phyloP scores from a whole-genome alignment of 768 basidiomycete species.

The Hortiboletus campestris region DNA sequence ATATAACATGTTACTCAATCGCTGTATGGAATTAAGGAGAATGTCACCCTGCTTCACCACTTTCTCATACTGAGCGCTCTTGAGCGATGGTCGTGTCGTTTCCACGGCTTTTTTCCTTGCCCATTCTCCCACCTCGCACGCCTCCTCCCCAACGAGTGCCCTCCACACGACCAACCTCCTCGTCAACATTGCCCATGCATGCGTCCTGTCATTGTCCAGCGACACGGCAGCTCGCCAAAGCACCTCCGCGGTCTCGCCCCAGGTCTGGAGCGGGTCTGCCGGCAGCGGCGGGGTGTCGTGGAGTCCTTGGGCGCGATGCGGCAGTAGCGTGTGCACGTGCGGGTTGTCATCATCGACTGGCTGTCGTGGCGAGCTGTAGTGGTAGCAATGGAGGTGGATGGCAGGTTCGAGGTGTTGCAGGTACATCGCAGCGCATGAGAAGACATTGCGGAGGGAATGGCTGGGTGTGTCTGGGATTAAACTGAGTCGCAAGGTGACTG shows the following conservation, averaged over 20 bases:
- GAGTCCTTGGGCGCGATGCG: constrained; percentile 36
- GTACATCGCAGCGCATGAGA: constrained; percentile 28
- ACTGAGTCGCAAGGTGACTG: constrained; percentile 38
- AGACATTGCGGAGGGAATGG: constrained; percentile 29
- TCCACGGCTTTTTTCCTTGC: constrained; percentile 57
- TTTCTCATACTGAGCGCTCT: constrained; percentile 88
- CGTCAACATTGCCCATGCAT: constrained; percentile 54
- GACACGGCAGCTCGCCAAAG: constrained; percentile 36
- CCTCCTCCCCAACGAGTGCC: constrained; percentile 39
- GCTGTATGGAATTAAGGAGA: constrained; percentile 81
- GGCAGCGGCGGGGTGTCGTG: constrained; percentile 34
- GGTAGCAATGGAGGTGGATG: constrained; percentile 6
- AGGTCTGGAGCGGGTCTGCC: constrained; percentile 35
- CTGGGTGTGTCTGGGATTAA: constrained; percentile 30
- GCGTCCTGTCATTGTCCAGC: constrained; percentile 15
- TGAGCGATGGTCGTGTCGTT: constrained; percentile 73
- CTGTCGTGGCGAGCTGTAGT: neutral
- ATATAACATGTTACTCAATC: constrained; percentile 85
- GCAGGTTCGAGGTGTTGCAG: constrained; percentile 31
- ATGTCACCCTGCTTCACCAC: constrained; percentile 92
- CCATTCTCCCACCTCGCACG: constrained; percentile 51
- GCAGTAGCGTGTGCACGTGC: constrained; percentile 23
- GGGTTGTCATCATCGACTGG: neutral
- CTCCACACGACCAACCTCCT: constrained; percentile 58
- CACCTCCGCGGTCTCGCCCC: constrained; percentile 52